Evolutionary conservation across 1,284 basidiomycete genomes (phyloP).

Genomic region (Lignosus rhinocerotis): DNA sequence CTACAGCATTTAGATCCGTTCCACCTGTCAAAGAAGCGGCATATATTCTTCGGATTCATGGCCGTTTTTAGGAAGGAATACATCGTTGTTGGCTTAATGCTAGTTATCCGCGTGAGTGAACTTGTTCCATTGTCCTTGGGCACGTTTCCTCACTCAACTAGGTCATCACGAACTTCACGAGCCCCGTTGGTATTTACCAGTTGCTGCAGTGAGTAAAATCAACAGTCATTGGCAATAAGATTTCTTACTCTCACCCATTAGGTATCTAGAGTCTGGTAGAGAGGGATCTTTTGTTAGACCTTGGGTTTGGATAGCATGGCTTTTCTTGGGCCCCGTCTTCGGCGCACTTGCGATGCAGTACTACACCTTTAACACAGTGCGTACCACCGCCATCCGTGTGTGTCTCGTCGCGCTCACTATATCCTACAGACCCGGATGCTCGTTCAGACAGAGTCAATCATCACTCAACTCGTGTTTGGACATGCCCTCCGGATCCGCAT

Average conservation of each 20-base stretch:
- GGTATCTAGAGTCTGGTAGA: slow-evolving; percentile 45
- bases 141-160: background rate
- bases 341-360: slow-evolving; percentile 41
- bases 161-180: slow-evolving; percentile 35
- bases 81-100: slow-evolving; percentile 14
- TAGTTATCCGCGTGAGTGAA: slow-evolving; percentile 20
- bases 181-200: slow-evolving; percentile 47
- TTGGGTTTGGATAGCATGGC: slow-evolving; percentile 62
- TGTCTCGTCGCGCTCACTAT: background rate
- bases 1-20: slow-evolving; percentile 30
- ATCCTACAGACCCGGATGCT: slow-evolving; percentile 42
- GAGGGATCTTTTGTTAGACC: slow-evolving; percentile 40
- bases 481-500: slow-evolving; percentile 69
- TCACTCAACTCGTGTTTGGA: slow-evolving; percentile 73
- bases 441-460: slow-evolving; percentile 58
- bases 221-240: too few species aligned
- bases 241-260: slow-evolving; percentile 5
- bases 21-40: slow-evolving; percentile 22
- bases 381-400: background rate
- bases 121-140: background rate
- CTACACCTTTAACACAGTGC: slow-evolving; percentile 32
- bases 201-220: slow-evolving; percentile 34
- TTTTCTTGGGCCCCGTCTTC: slow-evolving; percentile 58
- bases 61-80: slow-evolving; percentile 29
- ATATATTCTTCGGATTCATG: slow-evolving; percentile 34